Conservation (phyloP, 2,329 filamentous ascomycete species). For the Hymenoscyphus albidus region DNA sequence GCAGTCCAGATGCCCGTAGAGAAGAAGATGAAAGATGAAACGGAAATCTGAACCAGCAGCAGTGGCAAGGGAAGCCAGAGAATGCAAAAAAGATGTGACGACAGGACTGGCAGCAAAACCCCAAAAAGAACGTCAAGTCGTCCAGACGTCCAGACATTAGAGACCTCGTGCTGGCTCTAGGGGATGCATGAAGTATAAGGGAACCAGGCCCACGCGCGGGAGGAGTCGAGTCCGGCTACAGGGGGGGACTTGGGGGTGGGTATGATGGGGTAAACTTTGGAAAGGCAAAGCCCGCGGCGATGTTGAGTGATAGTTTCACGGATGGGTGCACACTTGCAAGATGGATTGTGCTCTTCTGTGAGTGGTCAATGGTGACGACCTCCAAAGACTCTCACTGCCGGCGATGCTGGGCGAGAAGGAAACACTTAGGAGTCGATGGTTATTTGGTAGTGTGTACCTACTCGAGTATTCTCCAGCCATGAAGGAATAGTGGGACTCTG, state of each 20-base stretch:
- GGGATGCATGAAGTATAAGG: constrained; percentile 35
- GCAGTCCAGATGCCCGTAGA: constrained; percentile 29
- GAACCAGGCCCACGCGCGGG: constrained; percentile 31
- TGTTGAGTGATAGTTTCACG: constrained; percentile 2
- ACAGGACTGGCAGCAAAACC: constrained; percentile 28
- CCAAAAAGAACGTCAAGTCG: constrained; percentile 22
- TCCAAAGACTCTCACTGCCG: not conserved
- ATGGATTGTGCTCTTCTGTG: not conserved
- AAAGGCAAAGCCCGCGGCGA: constrained; percentile 1
- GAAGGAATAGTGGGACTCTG: not conserved
- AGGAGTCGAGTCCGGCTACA: constrained; percentile 23
- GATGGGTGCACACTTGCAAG: not conserved
- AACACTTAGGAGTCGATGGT: not conserved
- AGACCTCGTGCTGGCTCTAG: constrained; percentile 23
- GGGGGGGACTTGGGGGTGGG: constrained; percentile 8
- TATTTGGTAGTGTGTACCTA: not conserved
- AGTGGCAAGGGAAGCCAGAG: constrained; percentile 27
- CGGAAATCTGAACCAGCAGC: constrained; percentile 35
- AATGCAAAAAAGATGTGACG: constrained; percentile 26
- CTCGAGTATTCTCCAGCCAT: not conserved
- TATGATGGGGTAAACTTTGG: constrained; percentile 1
- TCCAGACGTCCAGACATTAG: constrained; percentile 20
- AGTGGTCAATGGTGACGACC: not conserved
- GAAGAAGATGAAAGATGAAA: constrained; percentile 30
- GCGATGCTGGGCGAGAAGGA: not conserved